Evolutionary conservation across 768 basidiomycete genomes (phyloP).

Genomic region (Leccinum variicolor): DNA sequence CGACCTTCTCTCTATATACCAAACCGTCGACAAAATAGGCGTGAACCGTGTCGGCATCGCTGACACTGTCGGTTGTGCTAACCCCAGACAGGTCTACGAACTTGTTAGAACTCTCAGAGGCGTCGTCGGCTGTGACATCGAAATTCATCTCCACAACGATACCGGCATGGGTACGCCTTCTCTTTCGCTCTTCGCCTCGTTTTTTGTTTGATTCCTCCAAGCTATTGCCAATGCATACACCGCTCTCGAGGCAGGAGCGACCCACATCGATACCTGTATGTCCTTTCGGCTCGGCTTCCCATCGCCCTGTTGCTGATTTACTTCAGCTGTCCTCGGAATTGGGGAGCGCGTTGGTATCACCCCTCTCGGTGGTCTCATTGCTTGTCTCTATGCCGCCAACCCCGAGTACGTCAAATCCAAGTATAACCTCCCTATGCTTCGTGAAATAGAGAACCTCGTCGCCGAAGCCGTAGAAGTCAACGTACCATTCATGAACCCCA

Average conservation of each 20-base stretch:
- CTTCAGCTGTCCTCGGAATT: constrained; percentile 86
- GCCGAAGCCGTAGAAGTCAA: constrained; percentile 98
- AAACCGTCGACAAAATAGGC: constrained; percentile 98
- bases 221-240: constrained; percentile 99
- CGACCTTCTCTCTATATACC: constrained; percentile 97
- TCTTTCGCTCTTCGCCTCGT: not conserved
- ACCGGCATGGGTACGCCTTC: constrained; percentile 80
- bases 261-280: constrained; percentile 96
- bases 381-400: constrained; percentile 94
- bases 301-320: not conserved
- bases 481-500: constrained; percentile 95
- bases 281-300: constrained; percentile 8
- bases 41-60: constrained; percentile 99
- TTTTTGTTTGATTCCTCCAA: constrained; percentile 24
- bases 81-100: constrained; percentile 98
- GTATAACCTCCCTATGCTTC: constrained; percentile 96
- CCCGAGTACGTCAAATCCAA: constrained; percentile 99
- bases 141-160: constrained; percentile 97
- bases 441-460: constrained; percentile 98
- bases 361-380: constrained; percentile 93
- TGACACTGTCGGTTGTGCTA: constrained; percentile 98
- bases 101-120: constrained; percentile 94
- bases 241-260: constrained; percentile 97
- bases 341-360: constrained; percentile 99
- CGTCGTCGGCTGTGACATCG: constrained; percentile 96